phyloP scores from a whole-genome alignment of 257 asterid species.

The Gentiana straminea region DNA sequence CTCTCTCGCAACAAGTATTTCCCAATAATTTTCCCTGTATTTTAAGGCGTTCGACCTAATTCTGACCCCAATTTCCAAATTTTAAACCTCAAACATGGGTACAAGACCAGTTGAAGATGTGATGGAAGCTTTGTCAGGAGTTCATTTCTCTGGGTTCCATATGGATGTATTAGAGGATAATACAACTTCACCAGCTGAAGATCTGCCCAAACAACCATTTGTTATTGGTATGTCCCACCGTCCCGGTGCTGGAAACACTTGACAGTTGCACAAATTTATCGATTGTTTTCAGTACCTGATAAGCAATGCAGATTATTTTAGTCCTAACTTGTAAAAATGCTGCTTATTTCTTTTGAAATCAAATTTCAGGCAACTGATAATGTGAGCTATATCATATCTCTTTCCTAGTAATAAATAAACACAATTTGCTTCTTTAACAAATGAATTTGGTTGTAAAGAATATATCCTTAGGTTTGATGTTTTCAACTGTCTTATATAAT shows the following conservation, averaged over 20 bases:
- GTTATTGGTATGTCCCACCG: constrained; percentile 60
- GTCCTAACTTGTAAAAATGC: neutral
- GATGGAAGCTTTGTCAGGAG: constrained; percentile 86
- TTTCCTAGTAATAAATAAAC: neutral
- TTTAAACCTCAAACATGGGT: constrained; percentile 47
- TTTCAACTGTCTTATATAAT: neutral
- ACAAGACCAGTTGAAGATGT: constrained; percentile 79
- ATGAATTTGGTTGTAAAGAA: neutral
- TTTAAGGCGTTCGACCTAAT: no score
- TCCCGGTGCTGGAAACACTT: neutral
- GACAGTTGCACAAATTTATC: neutral
- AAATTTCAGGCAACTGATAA: neutral
- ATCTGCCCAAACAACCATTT: constrained; percentile 69
- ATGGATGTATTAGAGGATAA: constrained; percentile 44
- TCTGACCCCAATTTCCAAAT: no score
- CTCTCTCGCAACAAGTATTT: no score
- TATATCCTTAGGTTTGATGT: neutral
- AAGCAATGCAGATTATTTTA: no score
- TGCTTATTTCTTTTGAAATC: neutral
- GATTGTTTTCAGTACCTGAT: neutral
- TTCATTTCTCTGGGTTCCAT: constrained; percentile 90
- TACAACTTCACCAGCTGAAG: constrained; percentile 42
- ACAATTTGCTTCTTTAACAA: neutral
- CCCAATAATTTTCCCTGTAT: no score
- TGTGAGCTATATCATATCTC: neutral